Conservation (phyloP, 2,329 filamentous ascomycete species). For the Aspergillus calidoustus region DNA sequence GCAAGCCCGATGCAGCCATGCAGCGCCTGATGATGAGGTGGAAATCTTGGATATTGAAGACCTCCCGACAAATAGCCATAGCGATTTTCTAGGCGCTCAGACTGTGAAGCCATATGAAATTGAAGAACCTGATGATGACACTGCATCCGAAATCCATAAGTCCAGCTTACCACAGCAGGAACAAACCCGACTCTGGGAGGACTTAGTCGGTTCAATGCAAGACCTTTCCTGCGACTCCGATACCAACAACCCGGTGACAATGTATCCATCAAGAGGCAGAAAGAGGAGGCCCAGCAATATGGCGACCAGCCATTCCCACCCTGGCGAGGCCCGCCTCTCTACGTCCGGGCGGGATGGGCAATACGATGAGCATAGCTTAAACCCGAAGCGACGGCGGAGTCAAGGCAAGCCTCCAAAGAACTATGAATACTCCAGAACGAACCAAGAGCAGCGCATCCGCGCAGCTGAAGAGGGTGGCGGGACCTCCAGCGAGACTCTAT, state of each 20-base stretch:
- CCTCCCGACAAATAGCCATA: neutral
- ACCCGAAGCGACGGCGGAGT: constrained; percentile 34
- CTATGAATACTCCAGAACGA: constrained; percentile 1
- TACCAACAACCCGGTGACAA: constrained; percentile 16
- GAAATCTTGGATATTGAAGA: constrained; percentile 9
- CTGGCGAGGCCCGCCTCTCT: neutral
- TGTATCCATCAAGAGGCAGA: constrained; percentile 32
- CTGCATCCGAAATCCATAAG: constrained; percentile 5
- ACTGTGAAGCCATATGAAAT: constrained; percentile 45
- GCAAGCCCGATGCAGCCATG: neutral
- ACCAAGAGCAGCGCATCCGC: constrained; percentile 19
- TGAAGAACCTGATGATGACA: constrained; percentile 41
- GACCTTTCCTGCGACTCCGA: constrained; percentile 37
- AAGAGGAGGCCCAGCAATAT: constrained; percentile 40
- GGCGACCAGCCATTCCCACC: constrained; percentile 18
- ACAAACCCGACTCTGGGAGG: constrained; percentile 22
- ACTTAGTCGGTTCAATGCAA: constrained; percentile 41
- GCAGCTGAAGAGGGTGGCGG: constrained; percentile 17
- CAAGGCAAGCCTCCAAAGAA: constrained; percentile 26
- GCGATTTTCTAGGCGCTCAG: constrained; percentile 26
- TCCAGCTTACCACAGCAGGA: neutral
- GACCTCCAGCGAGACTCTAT: constrained; percentile 24
- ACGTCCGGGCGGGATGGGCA: constrained; percentile 16
- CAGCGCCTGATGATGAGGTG: neutral
- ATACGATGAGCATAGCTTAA: constrained; percentile 19